These are phyloP conservation scores for Narthecium ossifragum DNA, from an alignment of 106 monocot genomes.

Conservation along the genomic window DNA sequence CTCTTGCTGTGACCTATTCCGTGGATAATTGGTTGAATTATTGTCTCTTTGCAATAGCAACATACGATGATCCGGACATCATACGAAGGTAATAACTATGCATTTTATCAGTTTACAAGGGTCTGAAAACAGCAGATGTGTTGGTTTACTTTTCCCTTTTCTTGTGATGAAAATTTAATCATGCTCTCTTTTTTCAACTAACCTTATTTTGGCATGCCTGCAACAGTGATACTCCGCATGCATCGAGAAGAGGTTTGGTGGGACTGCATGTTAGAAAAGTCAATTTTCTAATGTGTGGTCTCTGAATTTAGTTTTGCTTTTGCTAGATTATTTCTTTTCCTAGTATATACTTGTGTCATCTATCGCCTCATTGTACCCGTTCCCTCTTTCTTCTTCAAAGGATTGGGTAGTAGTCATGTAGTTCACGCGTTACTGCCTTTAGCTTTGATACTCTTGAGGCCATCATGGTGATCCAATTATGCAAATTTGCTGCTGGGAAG, in stretches of 20 bases:
- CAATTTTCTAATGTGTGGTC: constrained; percentile 22
- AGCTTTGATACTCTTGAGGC: constrained; percentile 39
- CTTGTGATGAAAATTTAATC: background rate
- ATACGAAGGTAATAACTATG: constrained; percentile 70
- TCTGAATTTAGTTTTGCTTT: constrained; percentile 14
- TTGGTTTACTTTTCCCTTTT: too few species aligned
- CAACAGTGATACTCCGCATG: constrained; percentile 30
- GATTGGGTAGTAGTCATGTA: constrained; percentile 35
- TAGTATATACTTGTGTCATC: constrained; percentile 17
- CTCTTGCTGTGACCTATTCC: constrained; percentile 90
- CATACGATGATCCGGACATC: constrained; percentile 75
- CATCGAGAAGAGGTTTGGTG: constrained; percentile 53
- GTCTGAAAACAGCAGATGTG: too few species aligned
- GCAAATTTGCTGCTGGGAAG: constrained; percentile 52
- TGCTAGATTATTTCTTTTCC: constrained; percentile 4
- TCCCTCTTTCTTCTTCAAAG: constrained; percentile 19
- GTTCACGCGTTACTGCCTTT: constrained; percentile 26
- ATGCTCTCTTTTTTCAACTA: constrained; percentile 23
- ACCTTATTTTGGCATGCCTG: constrained; percentile 35
- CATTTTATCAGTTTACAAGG: too few species aligned
- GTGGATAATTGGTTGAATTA: constrained; percentile 99
- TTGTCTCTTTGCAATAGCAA: constrained; percentile 84
- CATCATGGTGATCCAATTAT: constrained; percentile 46
- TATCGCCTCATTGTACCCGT: constrained; percentile 6
- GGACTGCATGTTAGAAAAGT: constrained; percentile 29